These are phyloP conservation scores for Leccinellum luteum DNA, from an alignment of 768 basidiomycete species.

Conservation along the genomic window DNA sequence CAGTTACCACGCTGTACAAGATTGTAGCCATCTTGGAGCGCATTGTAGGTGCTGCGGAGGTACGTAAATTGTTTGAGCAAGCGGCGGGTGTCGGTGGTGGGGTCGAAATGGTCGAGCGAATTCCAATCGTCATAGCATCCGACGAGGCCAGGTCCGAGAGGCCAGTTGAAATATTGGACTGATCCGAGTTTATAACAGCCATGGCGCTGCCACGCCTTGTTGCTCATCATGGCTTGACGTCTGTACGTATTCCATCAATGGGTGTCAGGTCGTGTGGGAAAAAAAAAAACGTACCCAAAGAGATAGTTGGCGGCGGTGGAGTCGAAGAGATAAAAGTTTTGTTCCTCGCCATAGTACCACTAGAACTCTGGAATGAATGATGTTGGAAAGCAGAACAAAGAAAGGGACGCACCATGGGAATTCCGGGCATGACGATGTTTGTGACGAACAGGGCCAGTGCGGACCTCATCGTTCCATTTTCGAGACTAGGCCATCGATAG, in stretches of 20 bases:
- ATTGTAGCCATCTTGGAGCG: constrained; percentile 84
- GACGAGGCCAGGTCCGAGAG: constrained; percentile 69
- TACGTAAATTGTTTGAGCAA: constrained; percentile 70
- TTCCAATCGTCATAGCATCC: constrained; percentile 93
- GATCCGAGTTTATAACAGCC: constrained; percentile 92
- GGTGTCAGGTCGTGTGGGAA: not conserved
- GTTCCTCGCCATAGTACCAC: constrained; percentile 91
- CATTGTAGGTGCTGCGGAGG: constrained; percentile 63
- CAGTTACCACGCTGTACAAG: constrained; percentile 84
- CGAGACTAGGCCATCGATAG: constrained; percentile 88
- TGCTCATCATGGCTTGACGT: constrained; percentile 88
- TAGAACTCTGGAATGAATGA: constrained; percentile 25
- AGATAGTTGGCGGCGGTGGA: constrained; percentile 91
- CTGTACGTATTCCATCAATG: constrained; percentile 39
- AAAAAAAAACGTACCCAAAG: constrained; percentile 56
- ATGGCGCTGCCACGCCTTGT: constrained; percentile 87
- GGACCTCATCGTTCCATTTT: constrained; percentile 77
- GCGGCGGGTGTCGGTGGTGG: constrained; percentile 74
- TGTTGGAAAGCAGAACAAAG: not conserved
- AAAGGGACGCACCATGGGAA: constrained; percentile 59
- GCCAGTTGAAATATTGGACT: constrained; percentile 92
- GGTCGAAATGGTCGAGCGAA: constrained; percentile 92
- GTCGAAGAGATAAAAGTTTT: constrained; percentile 84
- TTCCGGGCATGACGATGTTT: constrained; percentile 81
- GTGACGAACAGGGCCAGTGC: constrained; percentile 78